phyloP scores from a whole-genome alignment of 805 yeast genomes.

The Cyberlindnera saturnus region DNA sequence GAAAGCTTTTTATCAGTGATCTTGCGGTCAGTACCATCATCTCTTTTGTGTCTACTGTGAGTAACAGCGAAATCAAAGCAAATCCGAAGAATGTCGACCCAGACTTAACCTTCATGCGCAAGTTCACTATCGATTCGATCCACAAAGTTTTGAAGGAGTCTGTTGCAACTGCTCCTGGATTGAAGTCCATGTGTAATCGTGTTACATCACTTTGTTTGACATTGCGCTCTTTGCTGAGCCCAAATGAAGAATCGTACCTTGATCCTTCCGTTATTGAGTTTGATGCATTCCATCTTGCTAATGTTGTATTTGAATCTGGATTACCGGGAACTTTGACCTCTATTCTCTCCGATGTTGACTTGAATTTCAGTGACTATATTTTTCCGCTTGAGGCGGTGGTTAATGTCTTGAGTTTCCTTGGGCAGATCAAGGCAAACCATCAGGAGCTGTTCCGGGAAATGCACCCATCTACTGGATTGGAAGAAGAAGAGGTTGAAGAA shows the following conservation, averaged over 20 bases:
- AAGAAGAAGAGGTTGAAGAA: constrained; percentile 50
- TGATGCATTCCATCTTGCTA: constrained; percentile 62
- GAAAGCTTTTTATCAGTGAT: constrained; percentile 53
- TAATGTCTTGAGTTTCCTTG: constrained; percentile 51
- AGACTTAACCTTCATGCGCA: constrained; percentile 67
- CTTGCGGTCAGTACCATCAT: constrained; percentile 56
- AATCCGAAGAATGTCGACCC: constrained; percentile 53
- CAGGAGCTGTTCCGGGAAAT: constrained; percentile 51
- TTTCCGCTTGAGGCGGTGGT: constrained; percentile 53
- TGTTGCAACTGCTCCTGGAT: constrained; percentile 27
- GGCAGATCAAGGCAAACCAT: constrained; percentile 48
- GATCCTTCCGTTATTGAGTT: constrained; percentile 35
- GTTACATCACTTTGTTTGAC: constrained; percentile 33
- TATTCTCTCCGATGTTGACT: constrained; percentile 60
- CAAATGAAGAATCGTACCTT: constrained; percentile 14
- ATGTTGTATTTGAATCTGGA: constrained; percentile 61
- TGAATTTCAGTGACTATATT: constrained; percentile 64
- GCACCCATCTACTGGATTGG: constrained; percentile 32
- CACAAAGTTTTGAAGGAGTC: constrained; percentile 56
- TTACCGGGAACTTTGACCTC: constrained; percentile 52
- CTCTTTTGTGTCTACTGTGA: constrained; percentile 56
- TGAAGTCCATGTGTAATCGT: constrained; percentile 47
- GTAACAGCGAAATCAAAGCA: constrained; percentile 23
- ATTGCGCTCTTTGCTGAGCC: constrained; percentile 22
- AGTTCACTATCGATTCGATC: constrained; percentile 64